Percentiles rank a stretch among this genome's conserved stretches.
Evolutionary conservation across 805 yeast species (phyloP).

Genomic region (Yarrowia hollandica): DNA sequence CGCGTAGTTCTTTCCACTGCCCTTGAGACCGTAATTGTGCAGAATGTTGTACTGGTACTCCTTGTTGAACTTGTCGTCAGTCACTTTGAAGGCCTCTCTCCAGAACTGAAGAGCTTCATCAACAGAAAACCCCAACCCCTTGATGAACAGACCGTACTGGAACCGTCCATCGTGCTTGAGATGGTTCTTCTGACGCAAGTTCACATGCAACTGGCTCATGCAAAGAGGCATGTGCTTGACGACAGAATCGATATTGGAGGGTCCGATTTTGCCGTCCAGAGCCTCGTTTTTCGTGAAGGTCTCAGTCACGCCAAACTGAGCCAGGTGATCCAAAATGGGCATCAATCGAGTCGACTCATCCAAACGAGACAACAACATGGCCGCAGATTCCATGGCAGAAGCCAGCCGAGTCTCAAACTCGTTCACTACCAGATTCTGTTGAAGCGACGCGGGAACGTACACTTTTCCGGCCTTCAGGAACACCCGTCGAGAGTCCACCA

Average conservation of each 20-base stretch:
- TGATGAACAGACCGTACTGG: slow-evolving; percentile 79
- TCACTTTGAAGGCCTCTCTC: slow-evolving; percentile 62
- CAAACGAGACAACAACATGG: slow-evolving; percentile 74
- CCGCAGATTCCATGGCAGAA: slow-evolving; percentile 60
- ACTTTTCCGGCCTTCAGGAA: slow-evolving; percentile 70
- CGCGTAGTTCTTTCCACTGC: slow-evolving; percentile 77
- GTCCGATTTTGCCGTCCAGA: slow-evolving; percentile 53
- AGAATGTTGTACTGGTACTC: slow-evolving; percentile 86
- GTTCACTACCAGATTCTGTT: slow-evolving; percentile 63
- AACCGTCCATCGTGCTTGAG: slow-evolving; percentile 81
- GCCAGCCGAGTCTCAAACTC: slow-evolving; percentile 63
- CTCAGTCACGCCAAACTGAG: slow-evolving; percentile 45
- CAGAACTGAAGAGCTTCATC: slow-evolving; percentile 90
- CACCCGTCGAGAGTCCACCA: slow-evolving; percentile 72
- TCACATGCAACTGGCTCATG: slow-evolving; percentile 63
- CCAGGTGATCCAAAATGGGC: slow-evolving; percentile 75
- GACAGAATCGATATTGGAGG: slow-evolving; percentile 57
- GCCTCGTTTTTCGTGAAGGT: slow-evolving; percentile 41
- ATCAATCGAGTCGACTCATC: slow-evolving; percentile 90
- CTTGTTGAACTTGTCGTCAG: slow-evolving; percentile 75
- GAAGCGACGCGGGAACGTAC: slow-evolving; percentile 80
- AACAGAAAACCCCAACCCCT: slow-evolving; percentile 82
- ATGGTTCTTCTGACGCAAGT: slow-evolving; percentile 63
- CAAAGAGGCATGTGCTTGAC: slow-evolving; percentile 81
- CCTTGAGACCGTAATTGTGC: slow-evolving; percentile 90